Conservation (phyloP, 1,139 yeast genomes). For the Entelexis paramagnoliae region DNA sequence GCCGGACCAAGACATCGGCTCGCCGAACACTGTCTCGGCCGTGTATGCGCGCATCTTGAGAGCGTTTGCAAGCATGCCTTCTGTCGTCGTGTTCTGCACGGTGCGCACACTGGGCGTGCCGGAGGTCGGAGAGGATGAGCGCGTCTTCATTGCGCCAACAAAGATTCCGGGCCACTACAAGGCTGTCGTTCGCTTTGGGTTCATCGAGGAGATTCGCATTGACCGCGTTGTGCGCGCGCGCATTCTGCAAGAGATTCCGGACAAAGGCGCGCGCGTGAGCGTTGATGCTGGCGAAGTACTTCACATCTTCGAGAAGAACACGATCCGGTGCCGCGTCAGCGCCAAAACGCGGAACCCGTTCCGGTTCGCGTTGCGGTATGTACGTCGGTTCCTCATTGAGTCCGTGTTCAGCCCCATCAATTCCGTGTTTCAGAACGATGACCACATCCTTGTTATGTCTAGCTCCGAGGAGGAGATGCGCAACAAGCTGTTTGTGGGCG, state of each 20-base stretch:
- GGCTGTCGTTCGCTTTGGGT: slow-evolving; percentile 14
- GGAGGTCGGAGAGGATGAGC: slow-evolving; percentile 9
- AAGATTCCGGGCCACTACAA: slow-evolving; percentile 17
- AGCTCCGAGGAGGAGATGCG: background rate
- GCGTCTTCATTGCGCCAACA: slow-evolving; percentile 7
- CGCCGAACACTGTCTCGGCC: slow-evolving; percentile 16
- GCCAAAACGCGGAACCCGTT: slow-evolving; percentile 10
- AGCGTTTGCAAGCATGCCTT: slow-evolving; percentile 11
- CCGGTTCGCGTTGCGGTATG: background rate
- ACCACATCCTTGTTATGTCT: background rate
- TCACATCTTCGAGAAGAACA: slow-evolving; percentile 15
- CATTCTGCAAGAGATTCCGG: slow-evolving; percentile 6
- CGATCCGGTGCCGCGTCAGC: background rate
- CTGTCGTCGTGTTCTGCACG: slow-evolving; percentile 14
- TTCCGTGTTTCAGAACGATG: slow-evolving; percentile 16
- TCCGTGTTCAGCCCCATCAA: slow-evolving; percentile 12
- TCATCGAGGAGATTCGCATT: slow-evolving; percentile 8
- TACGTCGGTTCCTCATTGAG: slow-evolving; percentile 9
- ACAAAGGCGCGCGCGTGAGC: background rate
- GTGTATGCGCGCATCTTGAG: slow-evolving; percentile 12
- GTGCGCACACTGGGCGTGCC: slow-evolving; percentile 10
- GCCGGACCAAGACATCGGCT: slow-evolving; percentile 7
- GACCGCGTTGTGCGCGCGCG: background rate
- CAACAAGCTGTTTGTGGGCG: slow-evolving; percentile 14
- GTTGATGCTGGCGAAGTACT: background rate